Evolutionary conservation across 495 filamentous ascomycete genomes (phyloP).

Genomic region (Barbatosphaeria neglecta): DNA sequence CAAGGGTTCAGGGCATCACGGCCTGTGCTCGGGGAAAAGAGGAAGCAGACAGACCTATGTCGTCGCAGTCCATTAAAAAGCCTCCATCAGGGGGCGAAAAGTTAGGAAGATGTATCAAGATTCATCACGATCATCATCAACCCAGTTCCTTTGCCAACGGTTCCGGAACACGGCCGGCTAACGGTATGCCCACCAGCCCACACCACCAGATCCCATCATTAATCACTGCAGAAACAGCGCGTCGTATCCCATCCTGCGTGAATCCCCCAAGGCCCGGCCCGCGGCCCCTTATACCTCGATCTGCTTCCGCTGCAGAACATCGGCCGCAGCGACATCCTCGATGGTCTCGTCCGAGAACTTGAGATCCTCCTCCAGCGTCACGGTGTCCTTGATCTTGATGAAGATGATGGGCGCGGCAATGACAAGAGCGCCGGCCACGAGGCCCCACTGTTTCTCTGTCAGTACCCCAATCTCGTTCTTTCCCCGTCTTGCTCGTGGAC

Average conservation of each 20-base stretch:
- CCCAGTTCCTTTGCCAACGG: no score
- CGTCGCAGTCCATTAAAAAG: no score
- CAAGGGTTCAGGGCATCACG: no score
- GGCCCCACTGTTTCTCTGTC: slow-evolving; percentile 61
- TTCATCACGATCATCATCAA: not conserved
- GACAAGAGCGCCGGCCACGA: slow-evolving; percentile 59
- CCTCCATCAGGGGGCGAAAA: no score
- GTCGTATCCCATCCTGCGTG: not conserved
- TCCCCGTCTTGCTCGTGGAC: not conserved
- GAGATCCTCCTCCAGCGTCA: slow-evolving; percentile 63
- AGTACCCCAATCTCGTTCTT: slow-evolving; percentile 20
- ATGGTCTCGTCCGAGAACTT: slow-evolving; percentile 72
- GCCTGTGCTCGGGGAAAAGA: no score
- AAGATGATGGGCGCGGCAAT: slow-evolving; percentile 72
- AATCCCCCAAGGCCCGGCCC: not conserved
- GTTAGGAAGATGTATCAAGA: not conserved
- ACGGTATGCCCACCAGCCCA: no score
- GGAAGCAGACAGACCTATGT: no score
- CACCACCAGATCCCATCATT: not conserved
- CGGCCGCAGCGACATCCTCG: slow-evolving; percentile 42
- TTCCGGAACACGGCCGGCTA: no score
- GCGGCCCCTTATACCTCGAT: not conserved
- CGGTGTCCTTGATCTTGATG: slow-evolving; percentile 63
- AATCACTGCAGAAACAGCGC: not conserved
- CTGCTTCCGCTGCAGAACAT: not conserved